These are phyloP conservation scores for Phytophthora colocasiae DNA, from an alignment of 352 stramenopile genomes.

Conservation along the genomic window DNA sequence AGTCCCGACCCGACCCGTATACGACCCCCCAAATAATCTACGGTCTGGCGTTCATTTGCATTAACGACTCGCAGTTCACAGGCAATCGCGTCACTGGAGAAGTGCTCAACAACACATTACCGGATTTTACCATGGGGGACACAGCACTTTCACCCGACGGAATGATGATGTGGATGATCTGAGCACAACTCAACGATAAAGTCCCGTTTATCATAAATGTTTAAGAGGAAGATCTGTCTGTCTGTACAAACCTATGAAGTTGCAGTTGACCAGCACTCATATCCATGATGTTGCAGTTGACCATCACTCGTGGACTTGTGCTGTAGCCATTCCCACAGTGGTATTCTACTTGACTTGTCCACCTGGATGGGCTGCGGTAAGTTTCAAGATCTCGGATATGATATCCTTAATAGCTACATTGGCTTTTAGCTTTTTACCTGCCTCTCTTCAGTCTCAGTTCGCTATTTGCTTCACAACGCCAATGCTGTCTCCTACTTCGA, in stretches of 20 bases:
- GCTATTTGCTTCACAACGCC: slow-evolving; percentile 17
- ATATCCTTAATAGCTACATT: slow-evolving; percentile 10
- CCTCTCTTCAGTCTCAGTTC: slow-evolving; percentile 12
- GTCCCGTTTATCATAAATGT: too few relatives aligned
- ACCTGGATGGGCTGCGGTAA: too few relatives aligned
- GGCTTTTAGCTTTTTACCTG: background rate
- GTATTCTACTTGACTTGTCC: too few relatives aligned
- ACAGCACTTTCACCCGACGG: slow-evolving; percentile 72
- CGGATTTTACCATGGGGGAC: slow-evolving; percentile 77
- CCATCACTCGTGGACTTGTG: too few relatives aligned
- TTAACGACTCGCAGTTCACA: slow-evolving; percentile 84
- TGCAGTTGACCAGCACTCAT: too few relatives aligned
- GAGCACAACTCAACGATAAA: slow-evolving; percentile 6
- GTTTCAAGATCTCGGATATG: too few relatives aligned
- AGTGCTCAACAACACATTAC: slow-evolving; percentile 65
- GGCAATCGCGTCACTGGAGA: slow-evolving; percentile 48
- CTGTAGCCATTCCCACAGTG: too few relatives aligned
- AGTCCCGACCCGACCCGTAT: too few relatives aligned
- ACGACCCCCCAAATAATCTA: too few relatives aligned
- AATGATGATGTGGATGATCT: slow-evolving; percentile 93
- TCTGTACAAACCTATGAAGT: too few relatives aligned
- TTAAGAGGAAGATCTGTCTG: too few relatives aligned
- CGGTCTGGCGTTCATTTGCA: slow-evolving; percentile 79
- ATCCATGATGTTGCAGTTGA: too few relatives aligned
- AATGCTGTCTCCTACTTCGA: slow-evolving; percentile 5